A percentile compares a stretch with the other conserved stretches of the same genome.
These are phyloP conservation scores for Candida suzukii DNA, from an alignment of 805 yeast species.

Conservation along the genomic window DNA sequence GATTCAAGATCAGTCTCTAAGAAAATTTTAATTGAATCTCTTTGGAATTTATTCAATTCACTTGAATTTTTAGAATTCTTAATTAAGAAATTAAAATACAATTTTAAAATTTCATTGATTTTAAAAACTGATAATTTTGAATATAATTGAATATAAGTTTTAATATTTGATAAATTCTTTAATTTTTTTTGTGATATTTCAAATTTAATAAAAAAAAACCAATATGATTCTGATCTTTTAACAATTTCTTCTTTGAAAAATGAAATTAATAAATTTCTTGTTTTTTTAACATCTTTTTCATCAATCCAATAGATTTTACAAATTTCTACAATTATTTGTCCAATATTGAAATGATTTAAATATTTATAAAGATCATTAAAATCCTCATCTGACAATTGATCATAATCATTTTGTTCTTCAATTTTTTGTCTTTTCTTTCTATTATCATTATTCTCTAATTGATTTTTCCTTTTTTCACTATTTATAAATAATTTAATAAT, in stretches of 20 bases:
- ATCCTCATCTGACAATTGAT: constrained; percentile 3
- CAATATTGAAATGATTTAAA: constrained; percentile 15
- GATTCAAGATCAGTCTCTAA: constrained; percentile 27
- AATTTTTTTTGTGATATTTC: constrained; percentile 40
- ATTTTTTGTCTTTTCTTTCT: not conserved
- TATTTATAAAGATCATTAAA: constrained; percentile 9
- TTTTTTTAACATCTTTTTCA: constrained; percentile 10
- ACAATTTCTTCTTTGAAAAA: constrained; percentile 26
- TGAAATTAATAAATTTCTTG: constrained; percentile 18
- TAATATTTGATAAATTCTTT: constrained; percentile 35
- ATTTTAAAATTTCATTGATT: constrained; percentile 34
- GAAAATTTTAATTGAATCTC: constrained; percentile 17
- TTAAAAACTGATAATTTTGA: constrained; percentile 41
- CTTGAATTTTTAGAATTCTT: constrained; percentile 15
- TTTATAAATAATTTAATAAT: constrained; percentile 10
- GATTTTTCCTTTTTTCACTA: not conserved
- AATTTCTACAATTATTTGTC: constrained; percentile 22
- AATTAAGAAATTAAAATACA: constrained; percentile 31
- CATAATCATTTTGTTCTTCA: too few species aligned
- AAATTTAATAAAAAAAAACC: constrained; percentile 51
- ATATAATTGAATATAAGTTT: constrained; percentile 35
- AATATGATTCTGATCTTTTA: constrained; percentile 39
- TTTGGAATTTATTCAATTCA: constrained; percentile 12
- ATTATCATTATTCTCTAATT: not conserved
- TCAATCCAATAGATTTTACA: constrained; percentile 20